phyloP scores from a whole-genome alignment of 1,284 basidiomycete species.

The Sporisorium exsertum region DNA sequence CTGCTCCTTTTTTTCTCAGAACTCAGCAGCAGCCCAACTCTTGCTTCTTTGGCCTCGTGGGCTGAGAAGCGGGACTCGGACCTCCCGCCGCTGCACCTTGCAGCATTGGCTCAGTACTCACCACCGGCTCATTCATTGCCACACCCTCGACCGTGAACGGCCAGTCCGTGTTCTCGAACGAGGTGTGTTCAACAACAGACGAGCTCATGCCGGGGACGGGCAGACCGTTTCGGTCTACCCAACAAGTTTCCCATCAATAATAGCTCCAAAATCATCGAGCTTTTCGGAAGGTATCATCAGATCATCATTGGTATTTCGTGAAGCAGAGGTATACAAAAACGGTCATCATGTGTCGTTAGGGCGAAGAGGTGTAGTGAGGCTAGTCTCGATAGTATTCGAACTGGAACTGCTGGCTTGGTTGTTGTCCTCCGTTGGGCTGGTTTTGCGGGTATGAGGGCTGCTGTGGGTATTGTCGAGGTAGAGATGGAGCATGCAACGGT shows the following conservation, averaged over 20 bases:
- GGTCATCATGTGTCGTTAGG: neutral
- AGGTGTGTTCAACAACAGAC: no score
- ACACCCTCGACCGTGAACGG: no score
- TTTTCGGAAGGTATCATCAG: no score
- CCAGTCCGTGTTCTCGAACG: no score
- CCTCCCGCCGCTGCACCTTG: neutral
- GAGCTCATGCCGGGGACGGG: no score
- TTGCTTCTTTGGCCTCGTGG: neutral
- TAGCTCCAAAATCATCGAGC: no score
- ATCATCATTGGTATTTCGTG: neutral
- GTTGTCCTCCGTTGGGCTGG: neutral
- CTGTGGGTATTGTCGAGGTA: neutral
- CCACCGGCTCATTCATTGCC: neutral
- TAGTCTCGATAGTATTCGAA: slow-evolving; percentile 31
- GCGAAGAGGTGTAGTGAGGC: no score
- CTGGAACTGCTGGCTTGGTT: slow-evolving; percentile 10
- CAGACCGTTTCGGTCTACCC: no score
- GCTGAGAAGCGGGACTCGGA: neutral
- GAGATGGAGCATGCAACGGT: neutral
- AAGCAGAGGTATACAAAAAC: neutral
- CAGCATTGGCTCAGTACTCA: neutral
- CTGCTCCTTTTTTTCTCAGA: neutral
- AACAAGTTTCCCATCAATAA: no score
- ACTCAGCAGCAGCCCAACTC: neutral
- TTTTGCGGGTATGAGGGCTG: slow-evolving; percentile 5